These are phyloP conservation scores for Buxus sempervirens DNA, from an alignment of 164 flowering plant genomes.

Conservation along the genomic window DNA sequence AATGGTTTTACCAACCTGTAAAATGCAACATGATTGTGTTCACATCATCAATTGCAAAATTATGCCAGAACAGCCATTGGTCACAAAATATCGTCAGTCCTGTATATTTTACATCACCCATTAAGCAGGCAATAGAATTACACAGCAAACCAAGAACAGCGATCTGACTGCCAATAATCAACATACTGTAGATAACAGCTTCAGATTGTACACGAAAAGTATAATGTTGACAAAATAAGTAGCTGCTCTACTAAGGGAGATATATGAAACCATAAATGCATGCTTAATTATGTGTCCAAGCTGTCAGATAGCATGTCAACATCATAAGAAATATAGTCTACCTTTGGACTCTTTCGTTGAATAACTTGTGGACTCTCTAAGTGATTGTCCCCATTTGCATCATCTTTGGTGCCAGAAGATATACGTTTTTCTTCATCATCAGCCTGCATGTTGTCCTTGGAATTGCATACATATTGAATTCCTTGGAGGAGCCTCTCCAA, in stretches of 20 bases:
- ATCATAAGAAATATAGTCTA: not conserved
- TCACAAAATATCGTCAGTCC: too few relatives aligned
- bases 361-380: not conserved
- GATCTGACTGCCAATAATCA: too few relatives aligned
- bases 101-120: too few relatives aligned
- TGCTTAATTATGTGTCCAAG: not conserved
- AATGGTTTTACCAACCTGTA: slow-evolving; percentile 39
- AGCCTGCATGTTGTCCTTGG: slow-evolving; percentile 23
- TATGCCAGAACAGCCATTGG: not conserved
- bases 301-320: not conserved
- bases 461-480: slow-evolving; percentile 20
- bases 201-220: too few relatives aligned
- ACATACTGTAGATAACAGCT: too few relatives aligned
- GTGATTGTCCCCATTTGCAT: not conserved
- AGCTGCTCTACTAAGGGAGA: not conserved
- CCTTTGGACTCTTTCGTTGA: not conserved
- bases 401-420: slow-evolving; percentile 5
- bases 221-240: too few relatives aligned
- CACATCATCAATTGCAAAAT: not conserved
- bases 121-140: too few relatives aligned
- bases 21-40: not conserved
- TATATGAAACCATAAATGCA: not conserved
- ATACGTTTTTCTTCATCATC: slow-evolving; percentile 37
- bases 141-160: too few relatives aligned
- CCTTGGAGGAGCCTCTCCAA: slow-evolving; percentile 68